Conservation (phyloP, 2,329 filamentous ascomycete species). For the Chrysoporthe cubensis region DNA sequence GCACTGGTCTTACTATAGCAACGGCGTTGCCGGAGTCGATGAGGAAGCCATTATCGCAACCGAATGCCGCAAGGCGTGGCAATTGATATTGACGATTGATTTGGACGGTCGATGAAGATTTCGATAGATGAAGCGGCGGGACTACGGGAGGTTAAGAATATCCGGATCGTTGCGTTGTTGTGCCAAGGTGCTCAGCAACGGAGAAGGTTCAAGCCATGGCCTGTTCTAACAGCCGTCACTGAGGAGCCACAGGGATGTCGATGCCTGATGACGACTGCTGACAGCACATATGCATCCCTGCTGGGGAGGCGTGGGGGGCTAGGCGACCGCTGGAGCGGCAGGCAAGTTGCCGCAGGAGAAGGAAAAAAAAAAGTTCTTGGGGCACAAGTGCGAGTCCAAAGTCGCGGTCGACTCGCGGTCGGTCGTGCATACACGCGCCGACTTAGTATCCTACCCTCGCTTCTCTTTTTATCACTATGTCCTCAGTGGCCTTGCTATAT, state of each 20-base stretch:
- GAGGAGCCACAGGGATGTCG: constrained; percentile 6
- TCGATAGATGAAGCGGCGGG: neutral
- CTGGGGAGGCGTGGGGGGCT: neutral
- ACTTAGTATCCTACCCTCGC: neutral
- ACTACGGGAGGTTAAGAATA: neutral
- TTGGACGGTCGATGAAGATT: neutral
- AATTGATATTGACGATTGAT: neutral
- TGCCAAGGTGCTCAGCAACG: neutral
- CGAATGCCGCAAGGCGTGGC: neutral
- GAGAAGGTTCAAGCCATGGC: neutral
- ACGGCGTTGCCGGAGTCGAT: constrained; percentile 67
- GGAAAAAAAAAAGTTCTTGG: constrained; percentile 20
- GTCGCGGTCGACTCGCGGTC: constrained; percentile 2
- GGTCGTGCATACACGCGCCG: neutral
- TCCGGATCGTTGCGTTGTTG: neutral
- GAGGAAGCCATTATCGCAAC: constrained; percentile 66
- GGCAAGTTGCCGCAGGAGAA: constrained; percentile 1
- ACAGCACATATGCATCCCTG: constrained; percentile 8
- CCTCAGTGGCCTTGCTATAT: constrained; percentile 2
- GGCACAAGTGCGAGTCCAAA: neutral
- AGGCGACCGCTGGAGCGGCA: neutral
- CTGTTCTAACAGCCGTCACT: neutral
- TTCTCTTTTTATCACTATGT: constrained; percentile 21
- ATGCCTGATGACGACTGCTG: constrained; percentile 16
- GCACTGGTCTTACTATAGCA: constrained; percentile 67